Percentiles rank a stretch among this genome's conserved stretches.
These are phyloP conservation scores for Solanum chiquidenum DNA, from an alignment of 257 asterid genomes.

Conservation along the genomic window DNA sequence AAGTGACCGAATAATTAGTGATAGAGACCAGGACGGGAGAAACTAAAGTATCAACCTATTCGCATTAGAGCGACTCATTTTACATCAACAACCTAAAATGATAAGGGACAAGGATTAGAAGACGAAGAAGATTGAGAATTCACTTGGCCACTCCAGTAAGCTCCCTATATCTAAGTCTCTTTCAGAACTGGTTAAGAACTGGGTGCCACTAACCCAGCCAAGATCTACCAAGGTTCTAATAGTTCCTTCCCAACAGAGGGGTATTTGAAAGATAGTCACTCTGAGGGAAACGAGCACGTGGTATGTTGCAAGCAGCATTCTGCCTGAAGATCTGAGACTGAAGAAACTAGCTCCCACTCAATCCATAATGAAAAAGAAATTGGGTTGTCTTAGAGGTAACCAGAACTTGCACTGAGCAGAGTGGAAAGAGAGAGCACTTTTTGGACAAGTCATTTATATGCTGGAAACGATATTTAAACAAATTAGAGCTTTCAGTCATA, in stretches of 20 bases:
- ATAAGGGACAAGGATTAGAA: not conserved
- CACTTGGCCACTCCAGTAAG: not conserved
- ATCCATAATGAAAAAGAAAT: not conserved
- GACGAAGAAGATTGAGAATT: not conserved
- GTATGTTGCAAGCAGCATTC: not conserved
- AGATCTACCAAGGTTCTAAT: not conserved
- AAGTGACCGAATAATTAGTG: not conserved
- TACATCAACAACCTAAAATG: not conserved
- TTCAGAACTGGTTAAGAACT: not conserved
- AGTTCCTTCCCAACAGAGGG: not conserved
- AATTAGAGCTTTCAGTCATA: not conserved
- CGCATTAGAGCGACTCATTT: not conserved
- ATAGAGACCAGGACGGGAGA: not conserved
- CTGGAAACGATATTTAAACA: not conserved
- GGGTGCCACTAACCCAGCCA: not conserved
- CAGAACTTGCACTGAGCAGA: not conserved
- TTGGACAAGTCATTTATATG: not conserved
- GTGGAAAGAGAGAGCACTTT: not conserved
- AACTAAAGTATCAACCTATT: not conserved
- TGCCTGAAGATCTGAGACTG: not conserved
- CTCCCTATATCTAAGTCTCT: not conserved
- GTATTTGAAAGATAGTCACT: not conserved
- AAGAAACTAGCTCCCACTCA: not conserved
- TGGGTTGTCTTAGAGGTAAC: not conserved
- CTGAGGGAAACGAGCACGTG: not conserved